These are phyloP conservation scores for Phyllosticta citrichinensis DNA, from an alignment of 2,329 filamentous ascomycete species.

Conservation along the genomic window DNA sequence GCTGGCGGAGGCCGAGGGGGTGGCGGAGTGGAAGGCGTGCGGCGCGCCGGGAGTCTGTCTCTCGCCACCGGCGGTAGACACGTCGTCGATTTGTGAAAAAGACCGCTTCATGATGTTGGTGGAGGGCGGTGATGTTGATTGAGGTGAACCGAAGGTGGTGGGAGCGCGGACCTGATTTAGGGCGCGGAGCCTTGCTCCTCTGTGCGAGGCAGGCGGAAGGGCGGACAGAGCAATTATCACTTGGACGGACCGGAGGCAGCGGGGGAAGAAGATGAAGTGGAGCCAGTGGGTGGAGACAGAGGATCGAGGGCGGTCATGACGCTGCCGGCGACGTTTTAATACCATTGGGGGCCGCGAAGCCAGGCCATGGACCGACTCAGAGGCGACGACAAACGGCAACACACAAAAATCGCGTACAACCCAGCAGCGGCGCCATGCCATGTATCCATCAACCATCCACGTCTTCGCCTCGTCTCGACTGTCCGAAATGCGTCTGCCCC, in stretches of 20 bases:
- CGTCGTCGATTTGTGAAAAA: slow-evolving; percentile 8
- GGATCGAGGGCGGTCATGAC: not conserved
- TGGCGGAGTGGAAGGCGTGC: slow-evolving; percentile 4
- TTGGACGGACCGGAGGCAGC: not conserved
- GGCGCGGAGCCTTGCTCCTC: not conserved
- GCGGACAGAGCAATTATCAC: not conserved
- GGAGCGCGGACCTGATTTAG: not conserved
- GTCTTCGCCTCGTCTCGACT: not conserved
- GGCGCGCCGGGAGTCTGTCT: not conserved
- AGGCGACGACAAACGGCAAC: not conserved
- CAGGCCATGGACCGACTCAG: not conserved
- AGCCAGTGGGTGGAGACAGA: not conserved
- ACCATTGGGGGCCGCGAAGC: not conserved
- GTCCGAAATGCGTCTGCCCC: not conserved
- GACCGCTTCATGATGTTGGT: slow-evolving; percentile 8
- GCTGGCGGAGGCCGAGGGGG: not conserved
- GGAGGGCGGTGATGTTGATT: not conserved
- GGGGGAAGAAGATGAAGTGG: not conserved
- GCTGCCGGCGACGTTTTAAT: not conserved
- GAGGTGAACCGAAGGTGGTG: not conserved
- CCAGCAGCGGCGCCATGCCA: not conserved
- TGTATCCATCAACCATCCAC: not conserved
- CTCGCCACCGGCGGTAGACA: not conserved
- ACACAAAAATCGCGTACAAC: not conserved
- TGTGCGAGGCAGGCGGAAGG: not conserved